Evolutionary conservation across 306 rosid genomes (phyloP).

Genomic region (Lotus japonicus): DNA sequence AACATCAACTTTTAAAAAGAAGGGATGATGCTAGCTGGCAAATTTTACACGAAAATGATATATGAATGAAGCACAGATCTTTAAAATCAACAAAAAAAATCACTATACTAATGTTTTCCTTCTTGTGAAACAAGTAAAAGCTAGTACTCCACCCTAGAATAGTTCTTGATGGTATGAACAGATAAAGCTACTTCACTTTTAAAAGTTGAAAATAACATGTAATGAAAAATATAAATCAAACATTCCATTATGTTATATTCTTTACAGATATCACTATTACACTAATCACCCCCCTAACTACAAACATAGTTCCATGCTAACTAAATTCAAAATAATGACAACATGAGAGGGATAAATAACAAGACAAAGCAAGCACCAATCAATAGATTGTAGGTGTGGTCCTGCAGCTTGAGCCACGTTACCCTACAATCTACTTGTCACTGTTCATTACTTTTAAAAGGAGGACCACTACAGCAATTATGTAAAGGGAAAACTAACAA

Average conservation of each 20-base stretch:
- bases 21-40: neutral
- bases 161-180: neutral
- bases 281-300: neutral
- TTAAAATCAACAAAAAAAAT: neutral
- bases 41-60: neutral
- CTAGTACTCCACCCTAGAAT: neutral
- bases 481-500: slow-evolving; percentile 6
- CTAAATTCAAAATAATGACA: slow-evolving; percentile 1
- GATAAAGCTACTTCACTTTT: neutral
- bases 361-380: slow-evolving; percentile 6
- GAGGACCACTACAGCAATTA: slow-evolving; percentile 20
- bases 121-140: neutral
- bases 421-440: neutral
- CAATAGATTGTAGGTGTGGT: slow-evolving; percentile 14
- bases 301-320: neutral
- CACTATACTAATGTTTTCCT: neutral
- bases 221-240: neutral
- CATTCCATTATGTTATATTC: neutral
- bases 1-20: neutral
- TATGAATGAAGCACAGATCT: neutral
- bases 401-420: slow-evolving; percentile 15
- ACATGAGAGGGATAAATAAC: neutral
- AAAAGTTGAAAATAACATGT: too few relatives aligned
- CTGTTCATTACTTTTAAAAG: neutral
- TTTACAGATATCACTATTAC: neutral